These are phyloP conservation scores for Scedosporium minutisporum DNA, from an alignment of 2,329 filamentous ascomycete species.

Conservation along the genomic window DNA sequence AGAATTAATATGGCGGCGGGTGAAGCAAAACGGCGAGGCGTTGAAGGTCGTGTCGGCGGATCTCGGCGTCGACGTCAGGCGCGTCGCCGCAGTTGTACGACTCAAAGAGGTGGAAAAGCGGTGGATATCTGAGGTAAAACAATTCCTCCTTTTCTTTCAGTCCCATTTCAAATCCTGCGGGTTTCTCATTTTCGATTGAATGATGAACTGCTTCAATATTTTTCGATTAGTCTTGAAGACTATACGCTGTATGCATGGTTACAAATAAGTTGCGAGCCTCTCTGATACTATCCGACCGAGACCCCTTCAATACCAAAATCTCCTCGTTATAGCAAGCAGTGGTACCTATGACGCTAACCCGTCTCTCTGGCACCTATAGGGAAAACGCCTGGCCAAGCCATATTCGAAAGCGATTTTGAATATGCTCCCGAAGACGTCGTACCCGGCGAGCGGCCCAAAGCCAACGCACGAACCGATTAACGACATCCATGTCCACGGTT, in stretches of 20 bases:
- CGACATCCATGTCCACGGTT: constrained; percentile 52
- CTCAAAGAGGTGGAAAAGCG: constrained; percentile 79
- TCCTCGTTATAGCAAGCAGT: constrained; percentile 9
- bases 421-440: constrained; percentile 70
- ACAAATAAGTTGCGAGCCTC: constrained; percentile 67
- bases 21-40: constrained; percentile 56
- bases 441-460: constrained; percentile 33
- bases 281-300: constrained; percentile 41
- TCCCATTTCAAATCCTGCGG: constrained; percentile 3
- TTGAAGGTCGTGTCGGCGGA: constrained; percentile 70
- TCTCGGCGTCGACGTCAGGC: constrained; percentile 68
- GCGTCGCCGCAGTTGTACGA: constrained; percentile 76
- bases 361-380: constrained; percentile 35
- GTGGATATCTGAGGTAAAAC: constrained; percentile 64
- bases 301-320: constrained; percentile 15
- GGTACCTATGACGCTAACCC: constrained; percentile 15
- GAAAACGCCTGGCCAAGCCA: constrained; percentile 63
- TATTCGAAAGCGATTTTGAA: constrained; percentile 66
- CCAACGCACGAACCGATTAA: constrained; percentile 51
- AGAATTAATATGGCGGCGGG: constrained; percentile 62
- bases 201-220: constrained; percentile 59
- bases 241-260: constrained; percentile 78
- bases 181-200: constrained; percentile 12
- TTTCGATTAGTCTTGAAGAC: constrained; percentile 99
- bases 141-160: constrained; percentile 4